Conservation (phyloP, 768 basidiomycete genomes). For the Agaricus blazei region DNA sequence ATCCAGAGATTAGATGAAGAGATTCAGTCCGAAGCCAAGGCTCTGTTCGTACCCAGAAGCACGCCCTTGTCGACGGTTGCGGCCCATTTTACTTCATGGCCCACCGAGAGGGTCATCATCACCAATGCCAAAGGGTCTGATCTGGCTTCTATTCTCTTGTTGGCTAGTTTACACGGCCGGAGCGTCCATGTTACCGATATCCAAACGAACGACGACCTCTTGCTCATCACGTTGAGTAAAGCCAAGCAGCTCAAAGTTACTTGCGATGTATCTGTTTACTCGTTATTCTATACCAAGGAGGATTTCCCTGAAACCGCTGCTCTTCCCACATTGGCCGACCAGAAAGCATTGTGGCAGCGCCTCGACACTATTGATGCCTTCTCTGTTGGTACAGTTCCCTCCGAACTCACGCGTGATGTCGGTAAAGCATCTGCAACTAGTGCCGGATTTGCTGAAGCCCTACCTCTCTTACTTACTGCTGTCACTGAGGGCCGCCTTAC, state of each 20-base stretch:
- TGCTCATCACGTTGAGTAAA: slow-evolving; percentile 92
- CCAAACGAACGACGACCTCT: slow-evolving; percentile 77
- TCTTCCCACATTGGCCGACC: slow-evolving; percentile 73
- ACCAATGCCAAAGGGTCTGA: slow-evolving; percentile 91
- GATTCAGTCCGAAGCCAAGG: slow-evolving; percentile 72
- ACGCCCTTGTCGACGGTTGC: slow-evolving; percentile 73
- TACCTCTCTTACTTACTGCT: slow-evolving; percentile 84
- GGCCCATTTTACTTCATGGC: slow-evolving; percentile 87
- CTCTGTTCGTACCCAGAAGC: slow-evolving; percentile 75
- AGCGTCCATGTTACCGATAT: slow-evolving; percentile 91
- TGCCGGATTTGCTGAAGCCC: slow-evolving; percentile 82
- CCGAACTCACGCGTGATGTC: slow-evolving; percentile 61
- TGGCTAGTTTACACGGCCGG: slow-evolving; percentile 90
- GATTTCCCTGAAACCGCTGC: slow-evolving; percentile 60
- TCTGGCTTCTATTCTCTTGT: slow-evolving; percentile 85
- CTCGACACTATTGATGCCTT: slow-evolving; percentile 84
- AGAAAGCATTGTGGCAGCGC: slow-evolving; percentile 81
- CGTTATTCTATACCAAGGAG: slow-evolving; percentile 81
- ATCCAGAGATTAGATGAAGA: slow-evolving; percentile 64
- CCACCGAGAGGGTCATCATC: slow-evolving; percentile 85
- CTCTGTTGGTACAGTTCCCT: slow-evolving; percentile 84
- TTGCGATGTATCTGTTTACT: slow-evolving; percentile 91
- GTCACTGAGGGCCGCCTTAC: slow-evolving; percentile 76
- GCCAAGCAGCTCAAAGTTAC: slow-evolving; percentile 91
- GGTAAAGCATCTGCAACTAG: slow-evolving; percentile 56